phyloP scores from a whole-genome alignment of 2,329 filamentous ascomycete genomes.

The Mycogone perniciosa region DNA sequence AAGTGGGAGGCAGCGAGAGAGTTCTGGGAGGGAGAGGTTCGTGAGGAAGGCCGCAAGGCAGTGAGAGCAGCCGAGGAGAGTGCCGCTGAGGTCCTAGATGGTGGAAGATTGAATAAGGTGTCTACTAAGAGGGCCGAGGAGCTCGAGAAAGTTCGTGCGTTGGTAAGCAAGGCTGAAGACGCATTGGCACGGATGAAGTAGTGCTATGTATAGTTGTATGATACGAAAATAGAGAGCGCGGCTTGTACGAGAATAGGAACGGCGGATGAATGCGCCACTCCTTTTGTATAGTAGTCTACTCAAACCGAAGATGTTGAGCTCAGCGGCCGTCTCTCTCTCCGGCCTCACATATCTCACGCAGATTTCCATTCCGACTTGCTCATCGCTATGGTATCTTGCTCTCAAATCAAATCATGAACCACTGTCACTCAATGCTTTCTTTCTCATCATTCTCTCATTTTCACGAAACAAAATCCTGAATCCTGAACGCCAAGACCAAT shows the following conservation, averaged over 20 bases:
- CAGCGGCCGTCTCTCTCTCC: constrained; percentile 7
- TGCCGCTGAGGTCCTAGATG: constrained; percentile 41
- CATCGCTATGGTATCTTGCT: constrained; percentile 9
- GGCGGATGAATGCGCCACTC: background rate
- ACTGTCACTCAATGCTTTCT: background rate
- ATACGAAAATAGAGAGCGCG: constrained; percentile 16
- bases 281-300: constrained; percentile 24
- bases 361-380: constrained; percentile 2
- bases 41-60: constrained; percentile 59
- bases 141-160: constrained; percentile 34
- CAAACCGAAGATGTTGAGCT: constrained; percentile 15
- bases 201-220: constrained; percentile 4
- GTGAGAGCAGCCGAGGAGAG: constrained; percentile 50
- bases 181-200: constrained; percentile 44
- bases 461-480: constrained; percentile 2
- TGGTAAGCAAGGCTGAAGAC: constrained; percentile 45
- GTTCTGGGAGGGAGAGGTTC: constrained; percentile 62
- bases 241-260: background rate
- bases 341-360: constrained; percentile 1
- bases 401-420: constrained; percentile 1
- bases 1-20: constrained; percentile 55
- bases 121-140: constrained; percentile 25
- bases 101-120: constrained; percentile 18
- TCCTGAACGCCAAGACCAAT: constrained; percentile 10
- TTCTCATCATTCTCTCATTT: background rate